Percentiles rank a stretch among this genome's conserved stretches.
Conservation (phyloP, 148 eudicot species). For the Spergularia marina region DNA sequence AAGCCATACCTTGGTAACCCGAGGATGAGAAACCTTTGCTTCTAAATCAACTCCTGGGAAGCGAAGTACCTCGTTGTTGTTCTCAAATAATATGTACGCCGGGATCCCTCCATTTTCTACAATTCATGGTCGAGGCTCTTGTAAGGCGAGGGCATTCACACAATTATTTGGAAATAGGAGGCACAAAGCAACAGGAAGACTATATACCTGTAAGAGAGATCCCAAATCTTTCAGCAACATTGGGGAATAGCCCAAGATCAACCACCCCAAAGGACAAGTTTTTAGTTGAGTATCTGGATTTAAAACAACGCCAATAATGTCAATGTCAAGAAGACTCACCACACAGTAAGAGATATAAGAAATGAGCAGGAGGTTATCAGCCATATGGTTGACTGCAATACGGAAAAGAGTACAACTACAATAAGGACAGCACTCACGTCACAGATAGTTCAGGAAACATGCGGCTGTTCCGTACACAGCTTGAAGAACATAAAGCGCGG, state of each 20-base stretch:
- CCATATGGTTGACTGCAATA: conserved; percentile 2
- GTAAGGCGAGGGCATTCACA: conserved; percentile 1
- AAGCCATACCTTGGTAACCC: conserved; percentile 63
- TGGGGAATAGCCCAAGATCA: conserved; percentile 95
- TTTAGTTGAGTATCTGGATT: conserved; percentile 76
- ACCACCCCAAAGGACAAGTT: conserved; percentile 79
- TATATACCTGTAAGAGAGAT: conserved; percentile 53
- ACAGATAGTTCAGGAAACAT: conserved; percentile 85
- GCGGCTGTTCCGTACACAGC: conserved; percentile 66
- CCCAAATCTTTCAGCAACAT: conserved; percentile 77
- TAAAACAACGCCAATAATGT: conserved; percentile 5
- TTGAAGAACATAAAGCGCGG: conserved; percentile 60
- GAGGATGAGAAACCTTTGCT: conserved; percentile 45
- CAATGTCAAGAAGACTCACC: conserved; percentile 1
- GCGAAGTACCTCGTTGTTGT: conserved; percentile 60
- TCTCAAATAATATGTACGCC: conserved; percentile 70
- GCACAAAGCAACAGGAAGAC: conserved; percentile 1
- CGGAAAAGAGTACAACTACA: background rate
- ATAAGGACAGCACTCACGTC: conserved; percentile 52
- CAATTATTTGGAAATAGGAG: background rate
- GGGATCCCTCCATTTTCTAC: conserved; percentile 71
- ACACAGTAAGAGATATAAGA: background rate
- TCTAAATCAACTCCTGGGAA: conserved; percentile 61
- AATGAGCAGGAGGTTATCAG: conserved; percentile 8
- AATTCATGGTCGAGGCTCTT: conserved; percentile 6